Base-by-base conservation (phyloP, 1,284 basidiomycete species). In the Apiotrichum gamsii region DNA sequence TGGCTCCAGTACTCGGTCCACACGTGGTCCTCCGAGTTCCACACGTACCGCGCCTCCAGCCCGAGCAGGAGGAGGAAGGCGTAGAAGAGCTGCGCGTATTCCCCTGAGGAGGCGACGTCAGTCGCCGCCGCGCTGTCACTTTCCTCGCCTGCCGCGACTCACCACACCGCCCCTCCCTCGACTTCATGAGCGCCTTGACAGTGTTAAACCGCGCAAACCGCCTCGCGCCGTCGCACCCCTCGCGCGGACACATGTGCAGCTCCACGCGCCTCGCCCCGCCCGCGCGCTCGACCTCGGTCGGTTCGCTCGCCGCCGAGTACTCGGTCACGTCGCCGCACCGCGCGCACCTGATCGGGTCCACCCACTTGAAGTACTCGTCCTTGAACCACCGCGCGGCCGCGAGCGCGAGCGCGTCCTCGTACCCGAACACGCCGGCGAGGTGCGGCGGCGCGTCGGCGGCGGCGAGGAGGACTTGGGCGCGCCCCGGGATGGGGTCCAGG, bases 11-110 rank as follows among this genome's bases (percentile, higher is more conserved):
- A 74, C 56, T 74, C 74, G 39, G 70, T 71, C 75, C 75, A 77
- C n/a, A 77, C 75, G 48, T 77, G 76, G 58, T 77, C 76, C 59
- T 76, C 75, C 62, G 54, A 54, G 54, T 65, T 68, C 69, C 62
- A 70, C 50, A 75, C 62, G 48, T 76, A 75, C 29, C 75, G 63
- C 25, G 72, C 69, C 25, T 72, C 61, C 3, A 76, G 51, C 3
- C 70, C 72, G 8, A 69, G 59, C 3, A 68, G 67, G 16, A 69
- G 57, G n/a, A 76, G 52, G 38, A 76, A 72, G 19, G 69, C 64
- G 42, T 70, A 71, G 54, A 76, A 77, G n/a, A 76, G 58, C 52
- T 76, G 74, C 15, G 75, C 74, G 52, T 72, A 76, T 55, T 72
- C 70, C 37, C 62, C 61, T 64, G 39, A 13, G 14, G 11, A 16